A percentile compares a stretch with the other conserved stretches of the same genome.
Conservation (phyloP, 202 grass and related monocot genomes). For the Carex arenaria region DNA sequence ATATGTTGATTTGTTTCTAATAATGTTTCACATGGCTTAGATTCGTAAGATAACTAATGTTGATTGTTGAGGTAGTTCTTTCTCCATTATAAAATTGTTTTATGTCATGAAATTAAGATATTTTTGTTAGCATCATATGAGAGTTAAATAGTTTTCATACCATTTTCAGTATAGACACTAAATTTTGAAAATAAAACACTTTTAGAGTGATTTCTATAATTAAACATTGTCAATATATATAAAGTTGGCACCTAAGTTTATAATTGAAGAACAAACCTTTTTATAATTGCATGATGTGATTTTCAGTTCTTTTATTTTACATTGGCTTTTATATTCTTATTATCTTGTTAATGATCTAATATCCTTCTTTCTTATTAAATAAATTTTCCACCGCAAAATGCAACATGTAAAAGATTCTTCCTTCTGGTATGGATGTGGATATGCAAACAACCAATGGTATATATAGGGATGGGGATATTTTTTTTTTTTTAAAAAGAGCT, state of each 20-base stretch:
- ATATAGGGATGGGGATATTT: neutral
- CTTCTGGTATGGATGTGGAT: slow-evolving; percentile 4
- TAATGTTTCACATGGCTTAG: neutral
- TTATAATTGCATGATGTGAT: too few relatives aligned
- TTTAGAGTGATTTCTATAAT: too few relatives aligned
- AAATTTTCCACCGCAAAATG: neutral
- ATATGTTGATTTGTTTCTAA: neutral
- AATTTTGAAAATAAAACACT: too few relatives aligned
- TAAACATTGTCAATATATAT: too few relatives aligned
- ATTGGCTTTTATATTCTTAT: too few relatives aligned
- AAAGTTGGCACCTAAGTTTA: too few relatives aligned
- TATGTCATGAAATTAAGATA: too few relatives aligned
- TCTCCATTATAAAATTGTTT: neutral
- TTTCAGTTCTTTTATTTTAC: neutral
- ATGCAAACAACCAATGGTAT: slow-evolving; percentile 17
- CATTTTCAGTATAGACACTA: too few relatives aligned
- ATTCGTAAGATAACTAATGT: neutral
- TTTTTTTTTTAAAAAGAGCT: neutral
- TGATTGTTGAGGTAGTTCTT: neutral
- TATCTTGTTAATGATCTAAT: neutral
- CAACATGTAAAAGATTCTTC: slow-evolving; percentile 15
- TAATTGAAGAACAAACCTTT: too few relatives aligned
- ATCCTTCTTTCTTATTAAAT: neutral
- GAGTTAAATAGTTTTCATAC: too few relatives aligned
- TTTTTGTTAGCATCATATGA: too few relatives aligned